Base-by-base conservation (phyloP, 371 early-diverging fungal genomes). In the Phascolomyces articulosus region DNA sequence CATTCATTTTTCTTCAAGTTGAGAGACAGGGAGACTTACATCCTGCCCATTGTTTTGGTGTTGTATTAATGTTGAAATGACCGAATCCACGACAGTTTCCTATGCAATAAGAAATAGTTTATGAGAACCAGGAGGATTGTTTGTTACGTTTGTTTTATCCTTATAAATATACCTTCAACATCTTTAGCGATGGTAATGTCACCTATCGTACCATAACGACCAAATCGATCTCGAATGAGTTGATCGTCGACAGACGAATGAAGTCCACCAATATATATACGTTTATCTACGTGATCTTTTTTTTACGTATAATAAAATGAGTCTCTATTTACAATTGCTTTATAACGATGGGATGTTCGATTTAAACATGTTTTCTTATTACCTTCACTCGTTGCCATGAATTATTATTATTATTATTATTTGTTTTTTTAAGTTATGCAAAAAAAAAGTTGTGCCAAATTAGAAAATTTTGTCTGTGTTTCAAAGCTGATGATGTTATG, bases 181-280 rank as follows among this genome's bases (percentile, higher is more conserved):
- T 83, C 74, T 47, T 75, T 74, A 7, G 90, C 83, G 28, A 90
- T 60, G 3, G 77, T 71, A n/a, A 88, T 84, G 29, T 77, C 61
- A 11, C 53, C 47, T 10, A 92, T 75, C 18, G 75, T 62, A 15
- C 95, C 95, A 77, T 93, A 94, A 31, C 87, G 77, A 65, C 71
- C 77, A 71, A 94, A 93, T 28, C 94, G 86, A 15, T 82, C 83
- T 27, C 73, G 71, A 29, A 94, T 60, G 21, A 89, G 88, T 23
- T 75, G 72, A 16, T 79, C 80, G 0, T 83, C 85, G 10, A 90
- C 76, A 21, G 81, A 73, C n/a, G 75, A 68, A 21, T 84, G 84
- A 9, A 94, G 78, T 24, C 95, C 95, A 49, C 93, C 90, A 56
- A 94, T 77, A 64, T 90, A 93, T 10, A 91, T 81, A 29, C 94